Conservation (phyloP, 495 filamentous ascomycete species). For the Annulohypoxylon maeteangense region DNA sequence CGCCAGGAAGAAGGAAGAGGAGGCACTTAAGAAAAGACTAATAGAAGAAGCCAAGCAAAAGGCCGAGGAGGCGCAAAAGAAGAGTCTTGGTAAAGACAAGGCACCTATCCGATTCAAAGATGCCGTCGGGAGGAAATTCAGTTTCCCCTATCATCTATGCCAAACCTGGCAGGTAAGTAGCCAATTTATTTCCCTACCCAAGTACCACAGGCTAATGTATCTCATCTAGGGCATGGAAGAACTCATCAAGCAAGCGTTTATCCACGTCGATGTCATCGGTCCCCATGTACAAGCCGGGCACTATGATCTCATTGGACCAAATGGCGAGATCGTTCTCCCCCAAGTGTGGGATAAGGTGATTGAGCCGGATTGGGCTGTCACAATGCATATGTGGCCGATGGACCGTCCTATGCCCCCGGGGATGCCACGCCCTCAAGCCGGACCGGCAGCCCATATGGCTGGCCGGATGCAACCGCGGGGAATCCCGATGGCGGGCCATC, state of each 20-base stretch:
- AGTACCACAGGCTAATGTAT: slow-evolving; percentile 27
- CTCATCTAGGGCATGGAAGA: slow-evolving; percentile 78
- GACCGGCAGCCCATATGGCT: slow-evolving; percentile 20
- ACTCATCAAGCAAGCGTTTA: slow-evolving; percentile 86
- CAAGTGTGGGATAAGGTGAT: slow-evolving; percentile 87
- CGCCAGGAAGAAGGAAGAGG: slow-evolving; percentile 54
- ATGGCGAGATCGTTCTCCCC: slow-evolving; percentile 88
- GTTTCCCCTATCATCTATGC: slow-evolving; percentile 83
- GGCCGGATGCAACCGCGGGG: slow-evolving; percentile 8
- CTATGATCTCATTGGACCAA: slow-evolving; percentile 84
- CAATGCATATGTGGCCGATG: slow-evolving; percentile 98
- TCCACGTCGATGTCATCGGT: slow-evolving; percentile 84
- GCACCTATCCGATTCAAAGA: slow-evolving; percentile 84
- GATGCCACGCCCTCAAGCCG: slow-evolving; percentile 15
- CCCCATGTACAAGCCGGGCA: slow-evolving; percentile 85
- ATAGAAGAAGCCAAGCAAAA: slow-evolving; percentile 59
- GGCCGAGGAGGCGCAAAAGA: slow-evolving; percentile 63
- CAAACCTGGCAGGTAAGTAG: slow-evolving; percentile 79
- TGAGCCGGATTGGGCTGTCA: slow-evolving; percentile 88
- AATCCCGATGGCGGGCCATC: slow-evolving; percentile 1
- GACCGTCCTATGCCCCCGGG: slow-evolving; percentile 42
- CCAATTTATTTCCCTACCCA: not conserved
- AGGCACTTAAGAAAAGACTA: slow-evolving; percentile 57
- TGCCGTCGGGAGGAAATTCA: slow-evolving; percentile 86
- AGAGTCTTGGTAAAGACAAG: slow-evolving; percentile 56